Base-by-base conservation (phyloP, 2,329 filamentous ascomycete genomes). In the Fusarium neocosmosporiellum region DNA sequence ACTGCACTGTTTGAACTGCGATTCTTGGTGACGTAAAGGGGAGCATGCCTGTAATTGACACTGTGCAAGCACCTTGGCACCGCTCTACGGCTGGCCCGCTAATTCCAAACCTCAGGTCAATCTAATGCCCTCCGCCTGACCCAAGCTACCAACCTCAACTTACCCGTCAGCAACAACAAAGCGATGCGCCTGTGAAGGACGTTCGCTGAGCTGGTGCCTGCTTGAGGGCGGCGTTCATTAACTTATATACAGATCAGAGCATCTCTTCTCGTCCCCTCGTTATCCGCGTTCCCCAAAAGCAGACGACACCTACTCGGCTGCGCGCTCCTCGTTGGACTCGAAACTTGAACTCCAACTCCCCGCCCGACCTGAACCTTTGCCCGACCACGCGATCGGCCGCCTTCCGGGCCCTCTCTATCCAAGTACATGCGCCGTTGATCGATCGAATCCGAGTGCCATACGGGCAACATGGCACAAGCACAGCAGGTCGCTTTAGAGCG, bases 401-500 rank as follows among this genome's bases (percentile, higher is more conserved):
- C 36, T 29, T 34, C 18, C 59, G 66, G 60, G 48, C 66, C 55
- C 48, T 67, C 18, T 33, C 53, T 64, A 60, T 37, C 53, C 29
- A 50, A 59, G 71, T 81, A 78, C 76, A 81, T 81, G 80, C 72
- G 59, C 67, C 48, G 54, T 65, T 80, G 75, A 79, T 71, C 36
- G 46, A 67, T 33, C 59, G 58, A 64, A 72, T 61, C 53, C 59
- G 37, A 72, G 76, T 72, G 77, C 76, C 75, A 64, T 64, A 67
- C 66, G 76, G 78, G 75, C 75, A 81, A 60, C 67, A 84, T 84
- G 82, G 80, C 82, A 75, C 81, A 83, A 75, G 86, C 86, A 78
- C 84, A 87, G 75, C 85, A 86, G 77, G 82, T 88, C 78, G 87
- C 88, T 75, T 83, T 89, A 65, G 86, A 88, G 80, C 85, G 85